phyloP scores from a whole-genome alignment of 805 yeast genomes.

The Hanseniaspora valbyensis region DNA sequence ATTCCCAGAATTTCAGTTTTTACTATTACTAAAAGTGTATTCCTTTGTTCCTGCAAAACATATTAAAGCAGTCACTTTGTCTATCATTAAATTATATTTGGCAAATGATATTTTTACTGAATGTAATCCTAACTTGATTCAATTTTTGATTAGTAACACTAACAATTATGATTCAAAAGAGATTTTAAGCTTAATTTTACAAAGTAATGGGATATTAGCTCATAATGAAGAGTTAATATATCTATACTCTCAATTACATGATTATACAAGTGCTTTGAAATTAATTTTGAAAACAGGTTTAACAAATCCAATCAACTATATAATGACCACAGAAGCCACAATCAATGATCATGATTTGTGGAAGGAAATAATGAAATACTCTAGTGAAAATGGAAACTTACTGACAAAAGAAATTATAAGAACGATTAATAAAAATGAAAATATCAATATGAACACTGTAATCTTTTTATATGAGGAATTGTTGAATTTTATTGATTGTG shows the following conservation, averaged over 20 bases:
- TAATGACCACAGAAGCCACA: conserved; percentile 1
- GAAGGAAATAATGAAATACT: conserved; percentile 5
- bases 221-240: conserved; percentile 10
- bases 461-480: neutral
- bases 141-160: neutral
- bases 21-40: neutral
- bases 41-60: neutral
- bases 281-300: conserved; percentile 10
- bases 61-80: neutral
- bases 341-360: conserved; percentile 5
- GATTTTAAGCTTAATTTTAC: neutral
- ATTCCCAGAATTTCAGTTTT: neutral
- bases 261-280: conserved; percentile 1
- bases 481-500: neutral
- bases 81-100: neutral
- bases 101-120: neutral
- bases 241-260: conserved; percentile 1
- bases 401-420: neutral
- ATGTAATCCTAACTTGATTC: neutral
- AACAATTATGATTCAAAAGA: neutral
- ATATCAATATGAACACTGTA: neutral
- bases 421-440: neutral
- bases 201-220: neutral
- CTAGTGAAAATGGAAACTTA: neutral
- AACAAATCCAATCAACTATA: conserved; percentile 1